Percentiles rank a stretch among this genome's conserved stretches.
Evolutionary conservation across 352 stramenopile genomes (phyloP).

Genomic region (Globisporangium orthogonon): DNA sequence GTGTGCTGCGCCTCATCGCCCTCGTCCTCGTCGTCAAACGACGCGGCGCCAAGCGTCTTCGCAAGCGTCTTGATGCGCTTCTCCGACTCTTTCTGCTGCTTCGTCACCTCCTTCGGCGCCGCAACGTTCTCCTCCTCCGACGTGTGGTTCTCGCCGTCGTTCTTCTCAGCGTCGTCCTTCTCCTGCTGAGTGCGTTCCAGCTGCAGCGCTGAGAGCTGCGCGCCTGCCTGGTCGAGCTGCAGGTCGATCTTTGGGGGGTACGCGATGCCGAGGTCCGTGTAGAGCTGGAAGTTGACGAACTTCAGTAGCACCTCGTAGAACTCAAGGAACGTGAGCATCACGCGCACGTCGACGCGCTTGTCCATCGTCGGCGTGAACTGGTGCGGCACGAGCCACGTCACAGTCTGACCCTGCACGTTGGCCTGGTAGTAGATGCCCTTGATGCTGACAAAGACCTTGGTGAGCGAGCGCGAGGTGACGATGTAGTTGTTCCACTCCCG

Average conservation of each 20-base stretch:
- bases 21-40: conserved; percentile 51
- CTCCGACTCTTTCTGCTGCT: conserved; percentile 87
- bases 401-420: conserved; percentile 86
- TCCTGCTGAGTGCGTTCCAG: conserved; percentile 44
- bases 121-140: conserved; percentile 17
- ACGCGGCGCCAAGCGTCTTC: conserved; percentile 25
- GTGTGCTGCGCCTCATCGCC: conserved; percentile 55
- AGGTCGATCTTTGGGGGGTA: conserved; percentile 94
- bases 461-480: conserved; percentile 84
- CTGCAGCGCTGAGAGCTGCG: conserved; percentile 61
- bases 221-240: conserved; percentile 68
- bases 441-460: conserved; percentile 98
- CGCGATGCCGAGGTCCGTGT: conserved; percentile 90
- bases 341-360: conserved; percentile 96
- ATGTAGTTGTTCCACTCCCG: conserved; percentile 97
- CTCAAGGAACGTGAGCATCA: conserved; percentile 99
- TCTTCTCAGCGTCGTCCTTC: conserved; percentile 17
- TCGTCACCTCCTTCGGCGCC: conserved; percentile 6
- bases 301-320: conserved; percentile 98
- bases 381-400: conserved; percentile 98
- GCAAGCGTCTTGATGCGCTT: conserved; percentile 76
- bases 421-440: conserved; percentile 99
- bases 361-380: conserved; percentile 96
- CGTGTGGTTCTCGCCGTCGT: conserved; percentile 23
- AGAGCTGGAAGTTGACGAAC: conserved; percentile 99